Conservation (phyloP, 2,329 filamentous ascomycete species). For the Epichloe typhina region DNA sequence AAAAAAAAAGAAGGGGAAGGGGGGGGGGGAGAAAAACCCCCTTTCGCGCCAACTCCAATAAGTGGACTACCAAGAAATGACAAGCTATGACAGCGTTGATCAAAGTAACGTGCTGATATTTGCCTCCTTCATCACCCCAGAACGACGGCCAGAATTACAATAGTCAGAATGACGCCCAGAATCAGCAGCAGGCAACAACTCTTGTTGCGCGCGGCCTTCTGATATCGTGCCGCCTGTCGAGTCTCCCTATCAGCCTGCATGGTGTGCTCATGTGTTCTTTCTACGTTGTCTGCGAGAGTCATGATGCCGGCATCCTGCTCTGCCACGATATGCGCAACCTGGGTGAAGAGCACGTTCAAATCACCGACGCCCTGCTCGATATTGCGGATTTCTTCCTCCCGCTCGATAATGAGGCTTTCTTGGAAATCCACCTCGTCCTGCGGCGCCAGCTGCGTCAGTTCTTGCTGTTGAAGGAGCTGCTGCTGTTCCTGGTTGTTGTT, state of each 20-base stretch:
- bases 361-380: conserved; percentile 95
- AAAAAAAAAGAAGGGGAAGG: no score
- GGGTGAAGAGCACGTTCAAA: conserved; percentile 89
- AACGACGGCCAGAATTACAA: conserved; percentile 78
- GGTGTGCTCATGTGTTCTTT: conserved; percentile 69
- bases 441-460: conserved; percentile 68
- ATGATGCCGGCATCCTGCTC: conserved; percentile 84
- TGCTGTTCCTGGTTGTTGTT: conserved; percentile 22
- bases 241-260: conserved; percentile 77
- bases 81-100: no score
- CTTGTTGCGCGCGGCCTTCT: conserved; percentile 91
- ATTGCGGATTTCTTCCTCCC: conserved; percentile 91
- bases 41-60: conserved; percentile 6
- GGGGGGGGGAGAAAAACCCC: neutral
- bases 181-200: conserved; percentile 86
- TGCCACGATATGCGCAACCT: conserved; percentile 93
- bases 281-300: conserved; percentile 78
- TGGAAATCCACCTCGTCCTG: conserved; percentile 98
- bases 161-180: conserved; percentile 73
- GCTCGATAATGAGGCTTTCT: conserved; percentile 87
- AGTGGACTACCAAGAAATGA: neutral
- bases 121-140: conserved; percentile 41
- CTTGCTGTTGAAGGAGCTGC: conserved; percentile 48
- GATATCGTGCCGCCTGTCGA: conserved; percentile 74
- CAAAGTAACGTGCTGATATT: no score